Evolutionary conservation across 2,329 filamentous ascomycete species (phyloP).

Genomic region (Ophiostoma sp.): DNA sequence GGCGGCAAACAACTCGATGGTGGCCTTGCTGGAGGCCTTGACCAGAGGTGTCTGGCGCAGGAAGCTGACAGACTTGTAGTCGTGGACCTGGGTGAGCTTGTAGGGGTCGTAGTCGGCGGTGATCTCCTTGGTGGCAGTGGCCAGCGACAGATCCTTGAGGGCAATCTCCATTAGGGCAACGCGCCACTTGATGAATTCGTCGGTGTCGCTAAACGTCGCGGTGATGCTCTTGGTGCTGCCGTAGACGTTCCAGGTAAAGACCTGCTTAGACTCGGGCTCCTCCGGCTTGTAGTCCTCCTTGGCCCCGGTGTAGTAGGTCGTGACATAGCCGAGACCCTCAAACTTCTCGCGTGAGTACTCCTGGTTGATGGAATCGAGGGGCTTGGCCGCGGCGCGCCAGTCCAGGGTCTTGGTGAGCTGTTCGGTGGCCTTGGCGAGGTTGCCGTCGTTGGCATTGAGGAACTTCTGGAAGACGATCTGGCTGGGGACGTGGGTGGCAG

Average conservation of each 20-base stretch:
- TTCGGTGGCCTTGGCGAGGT: constrained; percentile 65
- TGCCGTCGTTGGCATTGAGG: constrained; percentile 79
- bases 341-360: constrained; percentile 67
- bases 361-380: constrained; percentile 58
- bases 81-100: constrained; percentile 88
- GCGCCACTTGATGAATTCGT: constrained; percentile 83
- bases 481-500: constrained; percentile 60
- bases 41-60: constrained; percentile 72
- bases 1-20: constrained; percentile 72
- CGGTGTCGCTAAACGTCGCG: constrained; percentile 68
- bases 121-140: constrained; percentile 63
- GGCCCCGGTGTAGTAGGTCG: constrained; percentile 54
- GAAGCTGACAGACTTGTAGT: constrained; percentile 85
- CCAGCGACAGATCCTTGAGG: constrained; percentile 66
- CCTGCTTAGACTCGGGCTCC: constrained; percentile 45
- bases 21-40: constrained; percentile 71
- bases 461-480: constrained; percentile 89
- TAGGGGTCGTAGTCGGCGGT: constrained; percentile 76
- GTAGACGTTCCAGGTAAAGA: constrained; percentile 93
- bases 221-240: constrained; percentile 77
- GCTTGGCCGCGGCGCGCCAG: constrained; percentile 76
- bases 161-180: constrained; percentile 86
- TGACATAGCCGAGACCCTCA: constrained; percentile 72
- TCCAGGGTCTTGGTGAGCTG: constrained; percentile 74
- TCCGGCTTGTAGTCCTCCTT: constrained; percentile 39